Conservation (phyloP, 768 basidiomycete species). For the Pisolithus sp. region DNA sequence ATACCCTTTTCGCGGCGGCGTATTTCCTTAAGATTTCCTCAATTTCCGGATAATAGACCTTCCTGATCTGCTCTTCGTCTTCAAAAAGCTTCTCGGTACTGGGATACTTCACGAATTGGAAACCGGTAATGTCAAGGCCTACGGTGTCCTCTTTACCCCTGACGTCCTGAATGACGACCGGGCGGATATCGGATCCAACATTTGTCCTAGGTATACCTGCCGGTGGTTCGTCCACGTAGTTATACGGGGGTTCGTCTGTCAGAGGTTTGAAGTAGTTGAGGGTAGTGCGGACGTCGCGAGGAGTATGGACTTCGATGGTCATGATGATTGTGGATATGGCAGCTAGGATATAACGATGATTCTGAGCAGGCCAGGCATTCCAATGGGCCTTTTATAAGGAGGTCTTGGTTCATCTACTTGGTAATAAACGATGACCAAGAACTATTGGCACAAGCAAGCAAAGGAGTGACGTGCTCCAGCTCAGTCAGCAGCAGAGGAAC, state of each 20-base stretch:
- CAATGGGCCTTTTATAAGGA: too few relatives aligned
- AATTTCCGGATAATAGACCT: conserved; percentile 37
- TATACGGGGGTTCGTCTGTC: conserved; percentile 27
- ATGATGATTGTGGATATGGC: conserved; percentile 2
- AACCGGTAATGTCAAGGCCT: conserved; percentile 39
- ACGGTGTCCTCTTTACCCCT: conserved; percentile 25
- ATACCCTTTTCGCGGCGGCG: conserved; percentile 32
- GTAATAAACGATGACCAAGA: too few relatives aligned
- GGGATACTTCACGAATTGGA: conserved; percentile 31
- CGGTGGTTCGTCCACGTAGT: conserved; percentile 27
- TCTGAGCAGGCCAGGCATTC: too few relatives aligned
- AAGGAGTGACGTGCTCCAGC: too few relatives aligned
- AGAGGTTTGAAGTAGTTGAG: conserved; percentile 32
- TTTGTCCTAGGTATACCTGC: conserved; percentile 24
- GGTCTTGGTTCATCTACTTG: too few relatives aligned
- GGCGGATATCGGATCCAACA: conserved; percentile 17
- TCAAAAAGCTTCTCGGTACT: conserved; percentile 34
- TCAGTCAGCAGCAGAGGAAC: too few relatives aligned
- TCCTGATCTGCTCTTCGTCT: conserved; percentile 33
- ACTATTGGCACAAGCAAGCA: too few relatives aligned
- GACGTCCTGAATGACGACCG: conserved; percentile 24
- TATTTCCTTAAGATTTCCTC: conserved; percentile 36
- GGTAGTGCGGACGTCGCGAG: conserved; percentile 31
- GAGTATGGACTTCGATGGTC: conserved; percentile 19
- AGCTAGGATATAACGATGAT: too few relatives aligned